A percentile compares a stretch with the other conserved stretches of the same genome.
These are phyloP conservation scores for Coprinellus aureogranulatus DNA, from an alignment of 768 basidiomycete genomes.

Conservation along the genomic window DNA sequence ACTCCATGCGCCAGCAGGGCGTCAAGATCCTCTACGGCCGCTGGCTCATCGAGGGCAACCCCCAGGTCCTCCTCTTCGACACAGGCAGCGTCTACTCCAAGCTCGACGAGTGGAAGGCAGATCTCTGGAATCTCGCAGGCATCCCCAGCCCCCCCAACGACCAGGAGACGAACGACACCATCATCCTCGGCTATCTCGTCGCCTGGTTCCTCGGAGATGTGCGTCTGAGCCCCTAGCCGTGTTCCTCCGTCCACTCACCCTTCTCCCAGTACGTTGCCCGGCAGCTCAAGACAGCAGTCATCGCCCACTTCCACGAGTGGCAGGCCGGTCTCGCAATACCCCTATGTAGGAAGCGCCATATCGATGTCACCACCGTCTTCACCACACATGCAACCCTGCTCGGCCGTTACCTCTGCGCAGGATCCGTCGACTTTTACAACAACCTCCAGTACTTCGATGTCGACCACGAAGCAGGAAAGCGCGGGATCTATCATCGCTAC, in stretches of 20 bases:
- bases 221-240: conserved; percentile 24
- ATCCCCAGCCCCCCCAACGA: conserved; percentile 97
- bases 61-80: conserved; percentile 93
- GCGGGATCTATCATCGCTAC: conserved; percentile 97
- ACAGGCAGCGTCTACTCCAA: conserved; percentile 83
- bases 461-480: conserved; percentile 98
- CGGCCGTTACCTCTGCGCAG: conserved; percentile 97
- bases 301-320: conserved; percentile 99
- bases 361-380: conserved; percentile 98
- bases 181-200: conserved; percentile 95
- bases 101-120: conserved; percentile 98
- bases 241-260: conserved; percentile 1
- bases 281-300: conserved; percentile 80
- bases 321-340: conserved; percentile 96
- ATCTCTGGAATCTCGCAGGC: conserved; percentile 97
- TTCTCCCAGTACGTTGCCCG: conserved; percentile 67
- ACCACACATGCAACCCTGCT: conserved; percentile 98
- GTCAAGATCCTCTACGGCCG: conserved; percentile 94
- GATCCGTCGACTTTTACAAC: conserved; percentile 98
- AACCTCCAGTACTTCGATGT: conserved; percentile 99
- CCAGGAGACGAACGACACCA: conserved; percentile 97
- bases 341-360: conserved; percentile 91
- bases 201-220: conserved; percentile 99
- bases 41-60: conserved; percentile 98
- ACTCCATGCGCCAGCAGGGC: conserved; percentile 84